Conservation (phyloP, 495 filamentous ascomycete species). For the Beverwykella pulmonaria region DNA sequence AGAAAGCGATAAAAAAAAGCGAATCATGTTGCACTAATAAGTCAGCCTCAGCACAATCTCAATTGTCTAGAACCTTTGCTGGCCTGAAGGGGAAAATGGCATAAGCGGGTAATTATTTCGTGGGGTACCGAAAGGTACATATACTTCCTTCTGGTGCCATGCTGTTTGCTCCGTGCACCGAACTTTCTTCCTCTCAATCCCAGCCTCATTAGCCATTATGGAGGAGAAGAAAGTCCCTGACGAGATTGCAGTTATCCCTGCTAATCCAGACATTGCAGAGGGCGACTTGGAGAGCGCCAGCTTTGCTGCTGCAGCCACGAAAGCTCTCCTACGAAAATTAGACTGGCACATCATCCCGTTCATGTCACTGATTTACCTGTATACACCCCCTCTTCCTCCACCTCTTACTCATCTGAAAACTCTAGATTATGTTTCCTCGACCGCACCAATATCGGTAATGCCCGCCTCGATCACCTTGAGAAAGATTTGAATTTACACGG, state of each 20-base stretch:
- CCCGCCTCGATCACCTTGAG: constrained; percentile 72
- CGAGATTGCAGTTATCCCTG: background rate
- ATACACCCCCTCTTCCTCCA: background rate
- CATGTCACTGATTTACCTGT: constrained; percentile 57
- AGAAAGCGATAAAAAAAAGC: background rate
- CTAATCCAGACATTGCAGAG: background rate
- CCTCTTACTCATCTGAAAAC: background rate
- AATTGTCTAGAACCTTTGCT: background rate
- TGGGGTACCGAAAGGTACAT: background rate
- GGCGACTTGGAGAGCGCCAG: constrained; percentile 7
- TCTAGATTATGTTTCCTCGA: constrained; percentile 72
- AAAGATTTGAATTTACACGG: constrained; percentile 63
- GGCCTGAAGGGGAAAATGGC: background rate
- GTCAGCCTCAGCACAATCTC: background rate
- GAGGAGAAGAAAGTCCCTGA: constrained; percentile 10
- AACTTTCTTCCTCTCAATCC: background rate
- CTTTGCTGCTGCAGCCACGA: constrained; percentile 42
- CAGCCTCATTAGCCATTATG: constrained; percentile 2
- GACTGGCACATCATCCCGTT: constrained; percentile 58
- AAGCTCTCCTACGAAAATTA: constrained; percentile 54
- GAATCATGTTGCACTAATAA: background rate
- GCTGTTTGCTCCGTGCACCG: background rate
- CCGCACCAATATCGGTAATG: constrained; percentile 69
- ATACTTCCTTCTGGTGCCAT: background rate
- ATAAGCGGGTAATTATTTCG: background rate